Base-by-base conservation (phyloP, 2,329 filamentous ascomycete species). In the Davidsoniella virescens region DNA sequence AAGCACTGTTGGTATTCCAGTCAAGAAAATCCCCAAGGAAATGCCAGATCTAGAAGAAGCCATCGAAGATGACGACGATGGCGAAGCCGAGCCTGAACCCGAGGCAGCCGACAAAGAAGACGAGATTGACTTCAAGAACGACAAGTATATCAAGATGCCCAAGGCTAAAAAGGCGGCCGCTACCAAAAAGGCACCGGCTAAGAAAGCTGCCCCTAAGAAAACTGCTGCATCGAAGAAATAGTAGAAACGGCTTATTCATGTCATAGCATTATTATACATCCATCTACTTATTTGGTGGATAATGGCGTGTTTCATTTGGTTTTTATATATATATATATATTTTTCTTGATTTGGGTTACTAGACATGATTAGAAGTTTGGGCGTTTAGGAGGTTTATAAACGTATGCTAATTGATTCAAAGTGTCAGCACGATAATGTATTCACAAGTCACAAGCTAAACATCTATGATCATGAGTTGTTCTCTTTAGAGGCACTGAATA, bases 1-100 rank as follows among this genome's bases (percentile, higher is more conserved):
- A 2, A 87, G 77, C 58, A 85, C 78, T 8, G 83, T 78, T 4
- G 42, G 45, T 8, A 17, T 45, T 9, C 83, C 78, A 3, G 79
- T 86, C 4, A 87, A 85, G 68, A 82, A 80, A 59, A 68, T 72
- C 39, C 69, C 77, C 23, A 79, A 78, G 64, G 87, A 90, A 44
- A 84, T 82, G 54, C 93, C 92, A 0, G 92, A 98, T 66, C 73
- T 98, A 29, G 92, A 98, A 66, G 92, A 98, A 65, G 92, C 88
- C 2, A 82, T 98, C 49, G 88, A 96, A 45, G 90, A 94, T 57
- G 87, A 87, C 4, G 90, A 94, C 43, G 84, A 80, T 17, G 80
- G 72, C n/a, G 79, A 80, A 33, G 67, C 70, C 25, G 65, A 77
- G 1, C 73, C 76, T 36, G 62, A 69, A 2, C 74, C 67, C 1